Conservation (phyloP, 192 early-diverging fungal genomes). For the Gamsiella multidivaricata region DNA sequence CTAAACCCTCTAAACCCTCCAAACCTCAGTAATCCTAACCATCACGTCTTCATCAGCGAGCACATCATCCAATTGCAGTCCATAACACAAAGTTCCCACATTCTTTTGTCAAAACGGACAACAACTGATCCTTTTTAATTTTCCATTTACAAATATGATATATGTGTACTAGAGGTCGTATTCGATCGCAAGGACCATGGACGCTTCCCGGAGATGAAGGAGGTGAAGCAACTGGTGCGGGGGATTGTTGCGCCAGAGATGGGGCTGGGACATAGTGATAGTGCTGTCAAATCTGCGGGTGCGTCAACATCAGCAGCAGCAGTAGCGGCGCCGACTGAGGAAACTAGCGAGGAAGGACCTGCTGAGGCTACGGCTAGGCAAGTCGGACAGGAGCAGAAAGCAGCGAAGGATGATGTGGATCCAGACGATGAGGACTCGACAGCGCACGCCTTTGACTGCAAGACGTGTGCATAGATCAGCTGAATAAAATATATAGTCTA, state of each 20-base stretch:
- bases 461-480: slow-evolving; percentile 14
- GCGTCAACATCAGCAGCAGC: neutral
- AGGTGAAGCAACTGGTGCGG: slow-evolving; percentile 76
- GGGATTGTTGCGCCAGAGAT: slow-evolving; percentile 72
- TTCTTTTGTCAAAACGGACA: too few species aligned
- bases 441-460: slow-evolving; percentile 28
- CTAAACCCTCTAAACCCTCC: too few species aligned
- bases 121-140: neutral
- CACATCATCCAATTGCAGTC: too few species aligned
- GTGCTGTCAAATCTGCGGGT: slow-evolving; percentile 61
- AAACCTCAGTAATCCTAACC: too few species aligned
- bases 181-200: slow-evolving; percentile 75
- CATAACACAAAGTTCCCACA: too few species aligned
- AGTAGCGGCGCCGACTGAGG: neutral
- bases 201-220: slow-evolving; percentile 81
- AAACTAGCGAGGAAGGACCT: neutral
- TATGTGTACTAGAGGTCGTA: slow-evolving; percentile 53
- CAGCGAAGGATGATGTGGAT: neutral
- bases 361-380: neutral
- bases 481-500: too few species aligned
- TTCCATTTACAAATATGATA: neutral
- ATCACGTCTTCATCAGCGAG: too few species aligned
- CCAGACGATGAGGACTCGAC: slow-evolving; percentile 34
- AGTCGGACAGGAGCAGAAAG: neutral
- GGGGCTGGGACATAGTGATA: slow-evolving; percentile 76